These are phyloP conservation scores for Alternaria postmessia DNA, from an alignment of 2,329 filamentous ascomycete genomes.

Conservation along the genomic window DNA sequence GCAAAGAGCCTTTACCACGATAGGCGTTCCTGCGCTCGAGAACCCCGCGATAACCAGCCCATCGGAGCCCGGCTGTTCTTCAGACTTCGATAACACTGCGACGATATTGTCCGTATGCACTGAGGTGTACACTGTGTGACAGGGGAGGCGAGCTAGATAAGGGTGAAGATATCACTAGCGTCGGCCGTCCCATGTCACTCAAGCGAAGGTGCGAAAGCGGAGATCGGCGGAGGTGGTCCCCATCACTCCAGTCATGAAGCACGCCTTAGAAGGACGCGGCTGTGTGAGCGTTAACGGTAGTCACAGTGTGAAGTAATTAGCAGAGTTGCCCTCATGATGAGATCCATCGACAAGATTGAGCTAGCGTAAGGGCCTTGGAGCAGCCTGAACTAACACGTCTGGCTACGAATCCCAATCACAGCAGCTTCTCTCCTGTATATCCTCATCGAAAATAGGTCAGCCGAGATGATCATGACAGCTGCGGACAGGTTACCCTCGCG, in stretches of 20 bases:
- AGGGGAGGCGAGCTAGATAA: slow-evolving; percentile 6
- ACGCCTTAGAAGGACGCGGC: neutral
- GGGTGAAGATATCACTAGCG: slow-evolving; percentile 7
- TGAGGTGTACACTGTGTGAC: neutral
- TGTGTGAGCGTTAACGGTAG: neutral
- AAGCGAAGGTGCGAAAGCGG: slow-evolving; percentile 2
- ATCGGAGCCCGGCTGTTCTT: slow-evolving; percentile 1
- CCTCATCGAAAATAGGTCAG: neutral
- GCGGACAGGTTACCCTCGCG: neutral
- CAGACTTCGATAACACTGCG: neutral
- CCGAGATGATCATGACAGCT: neutral
- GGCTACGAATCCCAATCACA: neutral
- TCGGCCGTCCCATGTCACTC: slow-evolving; percentile 13
- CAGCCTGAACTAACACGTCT: neutral
- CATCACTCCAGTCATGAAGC: neutral
- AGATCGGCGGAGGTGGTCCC: neutral
- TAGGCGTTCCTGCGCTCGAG: slow-evolving; percentile 7
- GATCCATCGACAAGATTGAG: neutral
- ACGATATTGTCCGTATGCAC: neutral
- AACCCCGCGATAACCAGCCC: neutral
- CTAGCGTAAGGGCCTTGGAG: neutral
- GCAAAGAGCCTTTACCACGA: neutral
- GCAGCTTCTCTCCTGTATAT: neutral
- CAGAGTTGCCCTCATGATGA: neutral
- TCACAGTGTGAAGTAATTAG: neutral